Percentiles rank a stretch among this genome's conserved stretches.
phyloP scores from a whole-genome alignment of 164 flowering plant genomes.

The Dillenia turbinata region DNA sequence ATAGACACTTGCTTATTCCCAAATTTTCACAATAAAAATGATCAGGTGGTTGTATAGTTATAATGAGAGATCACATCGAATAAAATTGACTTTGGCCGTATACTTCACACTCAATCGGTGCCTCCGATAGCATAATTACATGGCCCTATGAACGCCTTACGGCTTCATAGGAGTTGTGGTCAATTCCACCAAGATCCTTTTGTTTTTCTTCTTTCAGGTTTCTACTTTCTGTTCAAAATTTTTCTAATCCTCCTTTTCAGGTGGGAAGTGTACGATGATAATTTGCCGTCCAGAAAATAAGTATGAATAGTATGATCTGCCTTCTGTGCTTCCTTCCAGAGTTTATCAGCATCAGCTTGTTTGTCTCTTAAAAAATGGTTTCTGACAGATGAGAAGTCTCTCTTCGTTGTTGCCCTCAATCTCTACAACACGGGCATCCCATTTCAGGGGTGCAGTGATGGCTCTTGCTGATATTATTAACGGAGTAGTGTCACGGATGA shows the following conservation, averaged over 20 bases:
- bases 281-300: slow-evolving; percentile 28
- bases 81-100: slow-evolving; percentile 5
- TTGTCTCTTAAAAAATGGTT: slow-evolving; percentile 80
- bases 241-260: slow-evolving; percentile 12
- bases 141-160: slow-evolving; percentile 62
- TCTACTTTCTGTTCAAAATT: slow-evolving; percentile 32
- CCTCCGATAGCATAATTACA: slow-evolving; percentile 38
- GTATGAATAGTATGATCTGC: slow-evolving; percentile 25
- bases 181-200: slow-evolving; percentile 11
- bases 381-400: slow-evolving; percentile 88
- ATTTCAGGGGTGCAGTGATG: slow-evolving; percentile 58
- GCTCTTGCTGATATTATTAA: slow-evolving; percentile 70
- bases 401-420: slow-evolving; percentile 75
- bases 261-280: slow-evolving; percentile 23
- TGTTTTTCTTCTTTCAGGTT: slow-evolving; percentile 7
- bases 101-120: background rate
- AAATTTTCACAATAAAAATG: slow-evolving; percentile 35
- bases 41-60: slow-evolving; percentile 16
- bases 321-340: slow-evolving; percentile 11
- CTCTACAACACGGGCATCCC: slow-evolving; percentile 94
- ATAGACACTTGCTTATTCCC: slow-evolving; percentile 34
- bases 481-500: slow-evolving; percentile 55
- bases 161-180: slow-evolving; percentile 55
- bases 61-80: slow-evolving; percentile 20
- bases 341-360: slow-evolving; percentile 17